Conservation (phyloP, 768 basidiomycete genomes). For the Hortiboletus campestris region DNA sequence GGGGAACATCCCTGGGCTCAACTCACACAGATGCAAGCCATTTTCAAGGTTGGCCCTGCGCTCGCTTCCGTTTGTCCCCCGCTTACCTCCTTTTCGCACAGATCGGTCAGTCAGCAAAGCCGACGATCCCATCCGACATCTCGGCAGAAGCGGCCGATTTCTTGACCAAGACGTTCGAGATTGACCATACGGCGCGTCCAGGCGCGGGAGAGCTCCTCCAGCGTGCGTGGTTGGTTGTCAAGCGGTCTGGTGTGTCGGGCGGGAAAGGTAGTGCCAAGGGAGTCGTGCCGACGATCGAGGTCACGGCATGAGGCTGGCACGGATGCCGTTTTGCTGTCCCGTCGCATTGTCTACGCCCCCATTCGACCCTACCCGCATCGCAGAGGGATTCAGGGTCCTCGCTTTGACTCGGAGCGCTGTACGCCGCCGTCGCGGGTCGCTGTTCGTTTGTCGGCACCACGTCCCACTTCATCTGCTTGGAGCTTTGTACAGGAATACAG, state of each 20-base stretch:
- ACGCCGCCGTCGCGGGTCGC: too few relatives aligned
- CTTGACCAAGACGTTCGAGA: conserved; percentile 80
- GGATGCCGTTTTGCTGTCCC: too few relatives aligned
- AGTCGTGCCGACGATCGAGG: conserved; percentile 28
- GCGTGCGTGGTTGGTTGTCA: conserved; percentile 63
- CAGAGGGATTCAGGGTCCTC: too few relatives aligned
- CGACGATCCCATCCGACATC: conserved; percentile 88
- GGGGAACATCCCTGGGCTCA: conserved; percentile 96
- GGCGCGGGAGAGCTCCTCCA: conserved; percentile 72
- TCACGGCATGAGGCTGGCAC: conserved; percentile 20
- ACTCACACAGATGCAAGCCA: conserved; percentile 98
- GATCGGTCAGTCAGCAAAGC: conserved; percentile 91
- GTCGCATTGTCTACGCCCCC: too few relatives aligned
- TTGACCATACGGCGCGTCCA: conserved; percentile 78
- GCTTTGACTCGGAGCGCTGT: too few relatives aligned
- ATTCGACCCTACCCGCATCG: too few relatives aligned
- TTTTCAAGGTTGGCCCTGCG: conserved; percentile 73
- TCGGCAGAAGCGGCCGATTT: conserved; percentile 87
- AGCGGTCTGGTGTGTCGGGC: conserved; percentile 30
- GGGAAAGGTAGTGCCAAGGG: conserved; percentile 25
- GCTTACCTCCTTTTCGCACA: conserved; percentile 28
- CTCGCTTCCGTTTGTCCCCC: too few relatives aligned
- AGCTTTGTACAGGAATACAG: too few relatives aligned
- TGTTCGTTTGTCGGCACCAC: too few relatives aligned
- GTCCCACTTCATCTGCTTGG: too few relatives aligned